Base-by-base conservation (phyloP, 345 rosid species). In the Pelargonium nanum region DNA sequence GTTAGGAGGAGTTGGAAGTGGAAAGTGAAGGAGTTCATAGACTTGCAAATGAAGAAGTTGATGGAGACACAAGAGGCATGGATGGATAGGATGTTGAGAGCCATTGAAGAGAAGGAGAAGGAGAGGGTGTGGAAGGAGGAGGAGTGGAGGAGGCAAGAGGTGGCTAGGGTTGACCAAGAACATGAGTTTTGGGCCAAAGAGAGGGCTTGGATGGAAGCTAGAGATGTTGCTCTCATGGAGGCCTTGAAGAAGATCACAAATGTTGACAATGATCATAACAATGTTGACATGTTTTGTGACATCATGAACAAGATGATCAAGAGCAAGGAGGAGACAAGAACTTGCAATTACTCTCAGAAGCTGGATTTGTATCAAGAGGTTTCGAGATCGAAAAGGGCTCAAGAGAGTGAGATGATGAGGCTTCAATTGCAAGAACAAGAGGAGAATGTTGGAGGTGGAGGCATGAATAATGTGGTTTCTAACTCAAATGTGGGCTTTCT, bases 11-110 rank as follows among this genome's bases (percentile, higher is more conserved):
- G 53, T 13, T 81, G 81, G 80, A 79, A 70, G 59, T 54, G 23
- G 10, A 77, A 81, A 65, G 86, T 84, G 55, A 75, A 74, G 74
- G 70, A 61, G 10, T 77, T 77, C 9, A 76, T 84, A 34, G 81
- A 72, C 51, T 65, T 60, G 5, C 68, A 76, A 25, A 70, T 81
- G 84, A 72, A 63, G 73, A 80, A 63, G 68, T 6, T 84, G 30
- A 53, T 70, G 59, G 83, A 79, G 59, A 75, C 65, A 22, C 89
- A 84, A 61, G 89, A 84, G 66, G 67, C 65, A 1, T 79, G 84
- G 86, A 84, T 84, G 86, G 81, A 77, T 74, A 79, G 65, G 60
- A 79, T 77, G 81, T 5, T 75, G 86, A 84, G 72, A 60, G 70
- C 64, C 19, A 65, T 84, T 26, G 85, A 79, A 61, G 78, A 71